phyloP scores from a whole-genome alignment of 2,329 filamentous ascomycete species.

The Aspergillus ibericus region DNA sequence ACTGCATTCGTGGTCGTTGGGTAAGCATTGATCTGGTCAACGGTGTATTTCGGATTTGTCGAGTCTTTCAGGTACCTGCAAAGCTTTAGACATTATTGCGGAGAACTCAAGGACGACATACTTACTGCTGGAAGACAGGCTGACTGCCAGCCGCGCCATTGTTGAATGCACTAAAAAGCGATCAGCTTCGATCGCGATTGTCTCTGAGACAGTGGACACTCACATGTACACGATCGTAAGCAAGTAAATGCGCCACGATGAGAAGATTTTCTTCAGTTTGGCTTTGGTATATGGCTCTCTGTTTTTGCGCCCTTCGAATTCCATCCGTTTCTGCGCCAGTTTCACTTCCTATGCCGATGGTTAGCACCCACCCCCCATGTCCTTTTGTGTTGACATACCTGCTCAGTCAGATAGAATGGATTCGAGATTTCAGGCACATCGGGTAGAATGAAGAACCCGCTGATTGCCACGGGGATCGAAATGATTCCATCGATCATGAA shows the following conservation, averaged over 20 bases:
- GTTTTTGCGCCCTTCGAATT: constrained; percentile 49
- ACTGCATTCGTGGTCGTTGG: constrained; percentile 61
- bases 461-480: constrained; percentile 52
- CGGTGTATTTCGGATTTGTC: constrained; percentile 46
- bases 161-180: constrained; percentile 54
- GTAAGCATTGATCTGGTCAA: constrained; percentile 52
- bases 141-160: constrained; percentile 55
- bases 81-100: not conserved
- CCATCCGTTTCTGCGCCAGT: constrained; percentile 52
- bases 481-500: constrained; percentile 58
- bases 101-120: not conserved
- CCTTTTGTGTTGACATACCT: constrained; percentile 23
- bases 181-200: not conserved
- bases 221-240: constrained; percentile 60
- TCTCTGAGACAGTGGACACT: constrained; percentile 9
- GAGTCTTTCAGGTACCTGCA: constrained; percentile 32
- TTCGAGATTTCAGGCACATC: constrained; percentile 54
- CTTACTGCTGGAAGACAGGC: constrained; percentile 56
- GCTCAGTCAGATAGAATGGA: constrained; percentile 49
- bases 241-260: constrained; percentile 64
- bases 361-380: not conserved
- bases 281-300: constrained; percentile 48
- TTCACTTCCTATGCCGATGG: constrained; percentile 39
- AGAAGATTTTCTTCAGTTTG: constrained; percentile 62
- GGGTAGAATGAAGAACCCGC: constrained; percentile 51